Evolutionary conservation across 768 basidiomycete species (phyloP), one percentile per base, ranked within the genome.

Genomic region (Boletus insuetus): DNA sequence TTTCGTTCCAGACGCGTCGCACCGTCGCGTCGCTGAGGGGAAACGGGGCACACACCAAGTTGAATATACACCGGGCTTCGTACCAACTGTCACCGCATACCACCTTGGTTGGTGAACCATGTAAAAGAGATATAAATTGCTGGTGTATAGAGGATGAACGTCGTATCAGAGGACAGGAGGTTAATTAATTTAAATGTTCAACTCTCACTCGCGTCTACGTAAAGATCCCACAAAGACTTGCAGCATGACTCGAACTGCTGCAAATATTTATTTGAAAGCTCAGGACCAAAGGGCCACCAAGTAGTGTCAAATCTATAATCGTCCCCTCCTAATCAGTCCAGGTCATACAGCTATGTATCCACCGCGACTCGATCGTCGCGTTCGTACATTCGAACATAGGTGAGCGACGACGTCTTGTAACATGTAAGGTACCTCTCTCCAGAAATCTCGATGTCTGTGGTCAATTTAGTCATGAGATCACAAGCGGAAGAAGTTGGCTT

Each of bases 401-500:
- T 92, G 89, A 20, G 85, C 82, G 49, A 87, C 67, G 22, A 94
- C 86, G 62, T 93, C 91, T 41, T 79, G 79, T 43, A 91, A 69
- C 83, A 94, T 88, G 61, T 90, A 91, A 5, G 91, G 91, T 3
- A 93, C 89, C 71, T 94, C 91, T 68, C 84, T 76, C 91, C 91
- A 93, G 71, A 94, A 94, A 66, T 92, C 89, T 46, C 91, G 88
- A 71, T 94, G 91, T 55, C 90, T 93, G 59, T 14, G 29, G 16
- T 8, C 14, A 40, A 46, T 46, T 63, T 8, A 54, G 49, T 16
- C 26, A 14, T 31, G 19, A 41, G 6, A 61, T 46, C 62, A 51
- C 16, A 34, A 13, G 9, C 13, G 41, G 51, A 50, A 55, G 12
- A 46, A 32, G n/a, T n/a, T 34, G 22, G 80, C 90, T 68, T 68